These are phyloP conservation scores for Nicotiana obtusifolia DNA, from an alignment of 257 asterid genomes.

Conservation along the genomic window DNA sequence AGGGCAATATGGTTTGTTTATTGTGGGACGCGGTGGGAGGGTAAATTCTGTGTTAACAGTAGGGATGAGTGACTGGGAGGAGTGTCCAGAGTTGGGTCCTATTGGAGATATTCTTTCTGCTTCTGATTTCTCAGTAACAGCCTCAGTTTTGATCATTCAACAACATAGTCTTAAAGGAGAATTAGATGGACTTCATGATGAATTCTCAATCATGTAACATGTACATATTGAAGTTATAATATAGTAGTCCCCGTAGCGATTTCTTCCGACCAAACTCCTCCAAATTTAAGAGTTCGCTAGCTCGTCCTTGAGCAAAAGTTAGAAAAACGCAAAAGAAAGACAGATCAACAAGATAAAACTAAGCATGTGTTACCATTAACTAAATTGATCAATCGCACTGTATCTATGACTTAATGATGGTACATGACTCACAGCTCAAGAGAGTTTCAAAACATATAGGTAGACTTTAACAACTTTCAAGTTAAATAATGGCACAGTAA, in stretches of 20 bases:
- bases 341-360: neutral
- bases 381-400: no score
- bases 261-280: neutral
- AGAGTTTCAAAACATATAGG: no score
- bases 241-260: neutral
- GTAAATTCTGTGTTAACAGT: conserved; percentile 69
- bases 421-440: no score
- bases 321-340: neutral
- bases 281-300: neutral
- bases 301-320: neutral
- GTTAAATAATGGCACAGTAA: no score
- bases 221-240: neutral
- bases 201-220: conserved; percentile 70
- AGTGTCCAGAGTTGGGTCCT: conserved; percentile 92
- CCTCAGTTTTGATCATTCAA: conserved; percentile 80
- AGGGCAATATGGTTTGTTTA: conserved; percentile 78
- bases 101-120: conserved; percentile 89
- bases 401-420: no score
- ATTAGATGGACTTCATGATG: conserved; percentile 84
- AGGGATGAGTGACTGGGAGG: conserved; percentile 98
- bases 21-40: conserved; percentile 84
- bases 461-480: no score
- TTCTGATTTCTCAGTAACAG: conserved; percentile 63
- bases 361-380: neutral
- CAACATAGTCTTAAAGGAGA: conserved; percentile 82